Base-by-base conservation (phyloP, 164 flowering plant species). In the Echeveria elegans region DNA sequence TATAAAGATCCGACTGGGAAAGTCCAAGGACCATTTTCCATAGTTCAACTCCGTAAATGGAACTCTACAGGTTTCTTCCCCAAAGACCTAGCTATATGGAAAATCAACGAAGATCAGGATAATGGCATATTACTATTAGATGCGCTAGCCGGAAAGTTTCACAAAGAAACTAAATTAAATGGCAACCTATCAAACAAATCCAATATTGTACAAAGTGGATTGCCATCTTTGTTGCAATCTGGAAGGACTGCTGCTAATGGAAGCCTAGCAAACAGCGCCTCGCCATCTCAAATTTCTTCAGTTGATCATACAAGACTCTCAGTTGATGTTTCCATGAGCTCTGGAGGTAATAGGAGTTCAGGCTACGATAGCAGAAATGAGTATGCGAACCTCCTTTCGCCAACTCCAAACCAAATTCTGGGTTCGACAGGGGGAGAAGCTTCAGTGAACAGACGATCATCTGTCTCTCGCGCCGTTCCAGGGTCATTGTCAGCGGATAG, bases 11-110 rank as follows among this genome's bases (percentile, higher is more conserved):
- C 99, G 66, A 69, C 89, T 52, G 88, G 87, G 47, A 91, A 86
- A 81, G 75, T 86, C 16, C 99, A 94, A 74, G 99, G 99, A 47
- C 99, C 99, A 66, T 94, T 91, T 83, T 89, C 97, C 32, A 80
- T 87, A 75, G 80, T 74, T n/a, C 99, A 94, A 81, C 81, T 94
- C 75, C 85, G 88, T 7, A 94, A 89, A 77, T 94, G 99, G 99
- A 86, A 74, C 72, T 82, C 79, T 45, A 84, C 87, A 29, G 96
- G 96, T 26, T 91, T 84, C 68, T 94, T 94, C 52, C 99, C 99
- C 18, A 75, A 78, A 19, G 79, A 86, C 66, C 78, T 89, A 59
- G 82, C 71, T 72, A 83, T 94, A 37, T 94, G 99, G 99, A 89
- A 60, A 69, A 63, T 71, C 36, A 61, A 72, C 16, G 89, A 83